A percentile compares a stretch with the other conserved stretches of the same genome.
Conservation (phyloP, 768 basidiomycete species). For the Trametes cubensis region DNA sequence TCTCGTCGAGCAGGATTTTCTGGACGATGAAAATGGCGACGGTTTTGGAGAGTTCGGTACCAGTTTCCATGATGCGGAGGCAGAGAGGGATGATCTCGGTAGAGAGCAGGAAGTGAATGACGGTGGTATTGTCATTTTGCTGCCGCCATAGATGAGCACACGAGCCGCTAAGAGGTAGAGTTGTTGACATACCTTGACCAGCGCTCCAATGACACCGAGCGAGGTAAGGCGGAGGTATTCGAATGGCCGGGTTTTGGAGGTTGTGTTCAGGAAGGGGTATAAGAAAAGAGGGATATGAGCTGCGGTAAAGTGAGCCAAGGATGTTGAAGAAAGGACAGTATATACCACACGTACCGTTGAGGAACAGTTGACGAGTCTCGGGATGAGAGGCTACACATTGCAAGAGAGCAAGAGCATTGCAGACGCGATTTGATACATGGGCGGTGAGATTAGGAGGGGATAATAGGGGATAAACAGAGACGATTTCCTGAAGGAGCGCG, state of each 20-base stretch:
- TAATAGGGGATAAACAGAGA: conserved; percentile 95
- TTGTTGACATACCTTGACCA: conserved; percentile 76
- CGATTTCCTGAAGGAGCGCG: conserved; percentile 94
- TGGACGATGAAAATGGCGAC: conserved; percentile 99
- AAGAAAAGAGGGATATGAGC: conserved; percentile 95
- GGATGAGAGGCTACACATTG: conserved; percentile 99
- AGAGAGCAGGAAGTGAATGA: conserved; percentile 97
- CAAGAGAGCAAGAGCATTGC: conserved; percentile 95
- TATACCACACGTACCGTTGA: conserved; percentile 68
- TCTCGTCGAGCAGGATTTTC: conserved; percentile 95
- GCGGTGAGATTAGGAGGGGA: conserved; percentile 96
- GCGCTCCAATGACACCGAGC: conserved; percentile 97
- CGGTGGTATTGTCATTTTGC: conserved; percentile 99
- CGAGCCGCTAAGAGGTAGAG: neutral
- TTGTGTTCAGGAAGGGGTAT: conserved; percentile 98
- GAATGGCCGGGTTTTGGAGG: conserved; percentile 98
- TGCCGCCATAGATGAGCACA: conserved; percentile 34
- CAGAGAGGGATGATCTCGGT: conserved; percentile 99
- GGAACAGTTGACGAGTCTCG: conserved; percentile 92
- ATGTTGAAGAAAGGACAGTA: neutral
- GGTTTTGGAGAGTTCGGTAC: conserved; percentile 97
- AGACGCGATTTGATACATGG: conserved; percentile 97
- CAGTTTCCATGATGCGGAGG: conserved; percentile 99
- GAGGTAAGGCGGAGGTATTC: conserved; percentile 99
- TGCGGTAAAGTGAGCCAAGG: conserved; percentile 32